Percentiles rank a stretch among this genome's conserved stretches.
Conservation (phyloP, 164 flowering plant genomes). For the Chloranthus sessilifolius region DNA sequence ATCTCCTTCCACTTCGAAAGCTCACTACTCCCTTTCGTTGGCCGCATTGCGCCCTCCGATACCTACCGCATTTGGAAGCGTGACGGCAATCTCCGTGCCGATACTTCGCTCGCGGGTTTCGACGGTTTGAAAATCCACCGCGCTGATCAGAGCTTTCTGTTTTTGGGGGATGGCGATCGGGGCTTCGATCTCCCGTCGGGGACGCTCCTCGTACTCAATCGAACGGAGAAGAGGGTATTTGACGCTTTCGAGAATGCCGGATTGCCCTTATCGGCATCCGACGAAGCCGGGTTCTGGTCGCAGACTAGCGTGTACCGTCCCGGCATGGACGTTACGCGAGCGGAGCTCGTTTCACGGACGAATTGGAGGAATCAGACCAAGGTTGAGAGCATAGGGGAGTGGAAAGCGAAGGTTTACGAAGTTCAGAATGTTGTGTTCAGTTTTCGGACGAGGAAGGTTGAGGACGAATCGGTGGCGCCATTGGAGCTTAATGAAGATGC, state of each 20-base stretch:
- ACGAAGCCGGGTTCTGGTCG: slow-evolving; percentile 52
- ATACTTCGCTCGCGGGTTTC: slow-evolving; percentile 83
- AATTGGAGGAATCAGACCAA: slow-evolving; percentile 92
- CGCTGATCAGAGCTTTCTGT: slow-evolving; percentile 82
- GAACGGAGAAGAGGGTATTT: slow-evolving; percentile 49
- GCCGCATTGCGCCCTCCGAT: slow-evolving; percentile 87
- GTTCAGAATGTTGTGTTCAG: slow-evolving; percentile 79
- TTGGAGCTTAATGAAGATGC: slow-evolving; percentile 62
- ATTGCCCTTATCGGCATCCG: slow-evolving; percentile 50
- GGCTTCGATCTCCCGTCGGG: slow-evolving; percentile 43
- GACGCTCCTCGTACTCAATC: slow-evolving; percentile 64
- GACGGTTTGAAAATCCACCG: slow-evolving; percentile 92
- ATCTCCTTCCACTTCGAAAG: slow-evolving; percentile 92
- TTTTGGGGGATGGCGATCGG: slow-evolving; percentile 65
- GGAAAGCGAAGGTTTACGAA: slow-evolving; percentile 86
- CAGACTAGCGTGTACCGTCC: slow-evolving; percentile 85
- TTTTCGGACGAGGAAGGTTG: slow-evolving; percentile 68
- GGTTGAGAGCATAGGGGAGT: slow-evolving; percentile 70
- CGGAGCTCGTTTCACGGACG: slow-evolving; percentile 60
- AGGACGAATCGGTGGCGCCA: slow-evolving; percentile 48
- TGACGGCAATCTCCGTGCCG: slow-evolving; percentile 83
- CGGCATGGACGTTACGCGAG: slow-evolving; percentile 90
- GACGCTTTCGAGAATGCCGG: slow-evolving; percentile 94
- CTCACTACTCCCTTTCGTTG: slow-evolving; percentile 87
- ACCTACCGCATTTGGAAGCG: slow-evolving; percentile 96